Base-by-base conservation (phyloP, 1,284 basidiomycete genomes). In the Ceratorhiza oryzae-sativae region DNA sequence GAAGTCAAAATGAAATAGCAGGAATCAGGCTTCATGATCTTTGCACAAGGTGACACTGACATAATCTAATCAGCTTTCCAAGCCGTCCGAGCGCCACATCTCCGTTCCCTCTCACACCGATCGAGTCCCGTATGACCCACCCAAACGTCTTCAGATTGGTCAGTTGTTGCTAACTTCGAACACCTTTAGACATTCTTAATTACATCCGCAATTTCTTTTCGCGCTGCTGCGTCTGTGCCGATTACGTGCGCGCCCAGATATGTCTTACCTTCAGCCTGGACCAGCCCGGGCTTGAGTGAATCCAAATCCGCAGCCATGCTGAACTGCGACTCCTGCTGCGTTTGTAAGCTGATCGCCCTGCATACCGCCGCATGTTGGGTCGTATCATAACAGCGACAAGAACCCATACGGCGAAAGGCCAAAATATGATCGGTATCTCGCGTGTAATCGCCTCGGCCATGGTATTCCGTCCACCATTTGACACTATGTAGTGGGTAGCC, bases 221-320 rank as follows among this genome's bases (percentile, higher is more conserved):
- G 13, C 9, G 62, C 59, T 10, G 71, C 71, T 49, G 51, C 71
- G 20, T 71, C 61, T 23, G 71, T 45, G 18, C 71, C 71, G 18
- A 41, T 18, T 13, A 72, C 55, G 15, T 6, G n/a, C 2, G 46
- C 49, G 32, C 55, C 48, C 2, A 32, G n/a, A 18, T 45, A 45
- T 18, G 13, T 34, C 59, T 9, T 46, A 12, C 20, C 18, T 32
- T 56, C 27, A 27, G 71, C 71, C 3, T n/a, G 71, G 71, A 10
- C 71, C 71, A 13, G 60, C 56, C 8, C 71, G 71, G 20, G 65
- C 49, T 48, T 72, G 71, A n/a, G 65, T 34, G 6, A 72, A 61
- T n/a, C 65, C 71, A 30, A 72, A 72, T n/a, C 71, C 71, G 10
- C 45, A 61, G 20, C 62, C 46, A 10, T 12, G 46, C 6, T 63